Percentiles rank a stretch among this genome's conserved stretches.
phyloP scores from a whole-genome alignment of 2,329 filamentous ascomycete genomes.

The Cladosporium cucumerinum region DNA sequence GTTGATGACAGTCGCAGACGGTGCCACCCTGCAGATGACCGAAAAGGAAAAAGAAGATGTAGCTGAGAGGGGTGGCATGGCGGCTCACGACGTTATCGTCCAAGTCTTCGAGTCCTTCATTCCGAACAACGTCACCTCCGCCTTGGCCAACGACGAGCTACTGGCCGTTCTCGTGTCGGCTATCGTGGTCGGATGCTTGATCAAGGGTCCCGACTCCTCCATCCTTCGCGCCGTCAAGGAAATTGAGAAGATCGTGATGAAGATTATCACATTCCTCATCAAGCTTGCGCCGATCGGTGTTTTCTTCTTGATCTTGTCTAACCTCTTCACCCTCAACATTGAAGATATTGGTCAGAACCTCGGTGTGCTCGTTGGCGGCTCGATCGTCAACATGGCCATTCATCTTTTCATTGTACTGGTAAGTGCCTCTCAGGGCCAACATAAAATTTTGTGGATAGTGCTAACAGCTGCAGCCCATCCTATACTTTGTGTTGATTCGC shows the following conservation, averaged over 20 bases:
- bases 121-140: slow-evolving; percentile 48
- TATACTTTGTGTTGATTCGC: slow-evolving; percentile 43
- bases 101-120: slow-evolving; percentile 51
- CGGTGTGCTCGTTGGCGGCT: slow-evolving; percentile 49
- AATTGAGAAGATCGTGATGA: slow-evolving; percentile 48
- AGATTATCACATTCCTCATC: slow-evolving; percentile 49
- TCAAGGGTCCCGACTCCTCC: slow-evolving; percentile 40
- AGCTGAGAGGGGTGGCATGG: slow-evolving; percentile 36
- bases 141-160: slow-evolving; percentile 47
- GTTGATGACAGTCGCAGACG: slow-evolving; percentile 41
- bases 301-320: slow-evolving; percentile 54
- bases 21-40: slow-evolving; percentile 30
- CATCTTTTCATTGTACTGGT: not conserved
- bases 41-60: slow-evolving; percentile 31
- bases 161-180: slow-evolving; percentile 48
- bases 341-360: slow-evolving; percentile 49
- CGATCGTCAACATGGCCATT: slow-evolving; percentile 46
- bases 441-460: not conserved
- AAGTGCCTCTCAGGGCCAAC: not conserved
- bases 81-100: slow-evolving; percentile 46
- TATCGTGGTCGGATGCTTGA: slow-evolving; percentile 47
- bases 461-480: slow-evolving; percentile 31
- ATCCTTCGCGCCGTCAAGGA: slow-evolving; percentile 47
- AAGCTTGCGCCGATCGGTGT: slow-evolving; percentile 51
- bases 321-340: slow-evolving; percentile 50